A percentile compares a stretch with the other conserved stretches of the same genome.
Conservation (phyloP, 2,329 filamentous ascomycete genomes). For the Parastagonospora avenae region DNA sequence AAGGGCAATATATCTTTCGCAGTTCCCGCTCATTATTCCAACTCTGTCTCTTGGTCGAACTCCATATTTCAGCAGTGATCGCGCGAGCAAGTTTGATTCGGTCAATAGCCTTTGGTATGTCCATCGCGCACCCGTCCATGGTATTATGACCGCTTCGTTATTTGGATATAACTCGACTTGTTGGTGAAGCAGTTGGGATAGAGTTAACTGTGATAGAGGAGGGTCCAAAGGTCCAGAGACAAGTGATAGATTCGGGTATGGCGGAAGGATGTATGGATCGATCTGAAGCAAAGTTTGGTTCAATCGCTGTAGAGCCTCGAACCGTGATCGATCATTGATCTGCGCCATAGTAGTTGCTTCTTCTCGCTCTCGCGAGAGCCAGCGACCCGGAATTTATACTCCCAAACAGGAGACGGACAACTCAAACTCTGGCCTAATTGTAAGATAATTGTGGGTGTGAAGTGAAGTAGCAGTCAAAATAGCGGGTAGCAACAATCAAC, state of each 20-base stretch:
- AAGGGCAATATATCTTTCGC: conserved; percentile 64
- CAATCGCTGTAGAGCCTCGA: conserved; percentile 40
- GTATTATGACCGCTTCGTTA: conserved; percentile 72
- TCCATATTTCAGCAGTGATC: conserved; percentile 65
- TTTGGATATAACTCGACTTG: conserved; percentile 70
- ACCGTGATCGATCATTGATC: conserved; percentile 30
- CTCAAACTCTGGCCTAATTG: not conserved
- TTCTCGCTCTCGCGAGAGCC: not conserved
- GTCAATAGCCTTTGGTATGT: conserved; percentile 57
- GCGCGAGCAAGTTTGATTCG: conserved; percentile 47
- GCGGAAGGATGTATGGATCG: conserved; percentile 45
- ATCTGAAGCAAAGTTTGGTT: conserved; percentile 47
- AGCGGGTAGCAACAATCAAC: conserved; percentile 12
- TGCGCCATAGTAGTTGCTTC: conserved; percentile 26
- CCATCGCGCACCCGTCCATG: conserved; percentile 78
- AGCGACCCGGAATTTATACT: not conserved
- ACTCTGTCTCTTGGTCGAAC: conserved; percentile 72
- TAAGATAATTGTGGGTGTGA: conserved; percentile 12
- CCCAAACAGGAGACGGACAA: not conserved
- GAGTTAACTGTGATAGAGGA: conserved; percentile 71
- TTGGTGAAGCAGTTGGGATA: conserved; percentile 73
- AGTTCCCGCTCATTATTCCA: conserved; percentile 73
- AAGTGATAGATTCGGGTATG: conserved; percentile 57
- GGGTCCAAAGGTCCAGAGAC: conserved; percentile 72
- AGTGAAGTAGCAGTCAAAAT: conserved; percentile 15